Conservation (phyloP, 257 asterid species). For the Cinchona pubescens region DNA sequence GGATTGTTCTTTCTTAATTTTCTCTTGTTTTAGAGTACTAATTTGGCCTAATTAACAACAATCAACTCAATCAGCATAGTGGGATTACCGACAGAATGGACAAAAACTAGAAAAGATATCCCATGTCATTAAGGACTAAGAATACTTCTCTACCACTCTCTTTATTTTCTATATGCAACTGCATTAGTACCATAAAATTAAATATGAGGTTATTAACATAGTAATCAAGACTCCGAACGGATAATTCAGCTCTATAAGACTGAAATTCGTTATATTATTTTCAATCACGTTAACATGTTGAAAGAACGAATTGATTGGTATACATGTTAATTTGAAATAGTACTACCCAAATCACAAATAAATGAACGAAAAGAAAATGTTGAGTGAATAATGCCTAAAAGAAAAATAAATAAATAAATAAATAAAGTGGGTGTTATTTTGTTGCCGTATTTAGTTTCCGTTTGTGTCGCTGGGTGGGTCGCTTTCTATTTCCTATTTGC, state of each 20-base stretch:
- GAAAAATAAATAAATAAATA: neutral
- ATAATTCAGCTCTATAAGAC: too few species aligned
- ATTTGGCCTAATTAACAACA: neutral
- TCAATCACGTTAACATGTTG: too few species aligned
- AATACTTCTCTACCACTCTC: too few species aligned
- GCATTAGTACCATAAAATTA: neutral
- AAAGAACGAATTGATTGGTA: too few species aligned
- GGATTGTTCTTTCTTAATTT: neutral
- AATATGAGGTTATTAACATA: too few species aligned
- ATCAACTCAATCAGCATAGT: neutral
- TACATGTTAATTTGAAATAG: too few species aligned
- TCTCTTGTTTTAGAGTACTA: neutral
- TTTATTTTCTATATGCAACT: too few species aligned
- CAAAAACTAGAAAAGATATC: constrained; percentile 2
- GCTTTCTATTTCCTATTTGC: constrained; percentile 7
- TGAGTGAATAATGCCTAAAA: neutral
- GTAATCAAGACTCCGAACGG: too few species aligned
- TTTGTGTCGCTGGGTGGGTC: constrained; percentile 5
- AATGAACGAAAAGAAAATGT: too few species aligned
- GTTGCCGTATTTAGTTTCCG: constrained; percentile 4
- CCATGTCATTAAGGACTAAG: neutral
- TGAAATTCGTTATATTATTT: too few species aligned
- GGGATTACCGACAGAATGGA: neutral
- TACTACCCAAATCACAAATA: too few species aligned
- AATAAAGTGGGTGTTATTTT: neutral